Evolutionary conservation across 352 stramenopile species (phyloP), one percentile per base, ranked within the genome.

Genomic region (Phytophthora boehmeriae): DNA sequence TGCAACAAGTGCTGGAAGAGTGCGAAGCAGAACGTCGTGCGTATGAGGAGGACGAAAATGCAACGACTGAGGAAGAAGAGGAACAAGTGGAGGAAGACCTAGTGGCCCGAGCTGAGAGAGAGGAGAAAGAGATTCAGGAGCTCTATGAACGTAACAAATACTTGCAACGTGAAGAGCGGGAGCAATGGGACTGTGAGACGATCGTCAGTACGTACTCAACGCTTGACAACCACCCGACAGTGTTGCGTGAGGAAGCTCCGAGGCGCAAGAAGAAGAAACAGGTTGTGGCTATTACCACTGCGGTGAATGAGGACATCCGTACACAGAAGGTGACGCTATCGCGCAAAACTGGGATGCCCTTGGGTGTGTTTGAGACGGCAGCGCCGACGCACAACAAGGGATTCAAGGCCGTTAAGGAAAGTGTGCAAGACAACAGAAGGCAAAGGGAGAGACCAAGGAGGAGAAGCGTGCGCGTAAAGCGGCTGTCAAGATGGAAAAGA

Each of bases 201-300:
- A 98, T 99, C 52, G 80, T 99, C 51, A 98, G 95, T 55, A 99
- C 97, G 36, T 99, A 99, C 80, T 98, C 94, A 28, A 99, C 98
- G 67, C 55, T 98, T 63, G 97, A 99, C 73, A 99, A 99, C 81
- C 98, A 99, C 75, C 97, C 97, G 22, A 97, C 89, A 8, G 64
- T 98, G 8, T 87, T 99, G 54, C 78, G 78, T 36, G 85, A 95
- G 51, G 75, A 89, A 47, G 57, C 50, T 5, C 54, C 73, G n/a
- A 77, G 78, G 44, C 91, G 89, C 56, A 97, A 96, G 59, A 94
- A 89, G 56, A 97, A 96, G 59, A 81, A 76, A 63, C 66, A 71
- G 46, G 55, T 42, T 6, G 19, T 59, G 35, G 47, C 61, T 11
- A 71, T 45, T 6, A 51, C 69, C 27, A 34, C 47, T 8, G 67